Percentiles rank a stretch among this genome's conserved stretches.
Evolutionary conservation across 306 rosid genomes (phyloP).

Genomic region (Abrus precatorius): DNA sequence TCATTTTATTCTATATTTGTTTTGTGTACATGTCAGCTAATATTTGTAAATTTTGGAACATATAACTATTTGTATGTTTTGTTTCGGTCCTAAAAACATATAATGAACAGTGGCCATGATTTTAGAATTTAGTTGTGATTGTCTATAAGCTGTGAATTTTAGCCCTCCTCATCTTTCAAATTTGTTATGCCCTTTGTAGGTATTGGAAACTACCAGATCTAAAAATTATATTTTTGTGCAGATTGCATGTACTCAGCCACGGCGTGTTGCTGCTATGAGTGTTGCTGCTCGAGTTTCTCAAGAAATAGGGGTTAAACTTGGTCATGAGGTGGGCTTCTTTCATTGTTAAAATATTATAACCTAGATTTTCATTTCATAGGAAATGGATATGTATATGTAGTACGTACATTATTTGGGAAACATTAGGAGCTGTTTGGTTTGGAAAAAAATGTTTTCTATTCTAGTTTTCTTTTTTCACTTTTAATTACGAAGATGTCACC

Average conservation of each 20-base stretch:
- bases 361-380: background rate
- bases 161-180: constrained; percentile 3
- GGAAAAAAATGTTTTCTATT: too few species aligned
- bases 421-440: background rate
- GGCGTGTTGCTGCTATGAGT: constrained; percentile 99
- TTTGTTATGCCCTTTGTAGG: constrained; percentile 19
- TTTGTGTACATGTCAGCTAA: background rate
- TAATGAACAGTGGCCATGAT: background rate
- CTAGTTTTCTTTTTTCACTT: too few species aligned
- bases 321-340: constrained; percentile 77
- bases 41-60: constrained; percentile 19
- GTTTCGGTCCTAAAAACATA: background rate
- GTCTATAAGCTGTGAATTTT: constrained; percentile 16
- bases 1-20: constrained; percentile 35
- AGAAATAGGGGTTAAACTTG: constrained; percentile 96
- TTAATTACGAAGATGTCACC: too few species aligned
- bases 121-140: constrained; percentile 26
- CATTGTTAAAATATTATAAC: constrained; percentile 10
- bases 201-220: constrained; percentile 24
- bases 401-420: constrained; percentile 3
- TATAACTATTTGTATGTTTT: constrained; percentile 31
- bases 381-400: constrained; percentile 11
- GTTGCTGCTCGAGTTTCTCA: constrained; percentile 99
- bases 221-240: constrained; percentile 46
- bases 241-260: constrained; percentile 98